Evolutionary conservation across 768 basidiomycete species (phyloP), one percentile per base, ranked within the genome.

Genomic region (Pisolithus tinctorius): DNA sequence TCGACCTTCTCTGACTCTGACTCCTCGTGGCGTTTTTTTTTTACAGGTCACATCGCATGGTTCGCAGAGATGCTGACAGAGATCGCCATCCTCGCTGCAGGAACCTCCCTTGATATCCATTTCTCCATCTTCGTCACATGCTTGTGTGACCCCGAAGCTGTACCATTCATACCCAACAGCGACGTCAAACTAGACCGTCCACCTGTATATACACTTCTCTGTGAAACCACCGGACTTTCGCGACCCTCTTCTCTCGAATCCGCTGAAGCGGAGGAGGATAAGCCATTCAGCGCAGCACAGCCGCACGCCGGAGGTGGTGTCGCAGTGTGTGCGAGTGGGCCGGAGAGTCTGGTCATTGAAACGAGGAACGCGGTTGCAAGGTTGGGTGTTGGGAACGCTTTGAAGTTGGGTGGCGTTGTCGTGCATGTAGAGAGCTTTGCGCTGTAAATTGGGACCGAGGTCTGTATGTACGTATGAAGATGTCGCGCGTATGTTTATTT

Each of bases 281-380:
- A 14, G 13, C 13, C 34, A 13, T 14, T 34, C 13, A 20, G 20
- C 20, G 3, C 5, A 34, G 13, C 2, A 31, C 6, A 14, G 34
- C 13, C 34, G 11, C 34, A 34, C 11, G 13, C 11, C 1, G 74
- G 70, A 2, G 85, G 86, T 0, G 85, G 89, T 0, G 66, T 93
- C 10, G 88, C 76, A 1, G 83, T 94, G 1, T 84, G 87, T 50
- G 88, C 84, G 2, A 87, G 88, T 63, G 93, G 93, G 1, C 92
- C 93, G 0, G 78, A 78, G 55, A 74, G 78, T 51, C 62, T 94
- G 64, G 83, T 82, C 4, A n/a, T 74, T 6, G 89, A 91, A 58
- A 79, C 81, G 6, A 76, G 82, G 54, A 93, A 93, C 62, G 88
- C 88, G 2, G 88, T 91, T 2, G 89, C 90, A n/a, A 64, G 73